phyloP scores from a whole-genome alignment of 495 filamentous ascomycete genomes.

The Neurospora sp. region DNA sequence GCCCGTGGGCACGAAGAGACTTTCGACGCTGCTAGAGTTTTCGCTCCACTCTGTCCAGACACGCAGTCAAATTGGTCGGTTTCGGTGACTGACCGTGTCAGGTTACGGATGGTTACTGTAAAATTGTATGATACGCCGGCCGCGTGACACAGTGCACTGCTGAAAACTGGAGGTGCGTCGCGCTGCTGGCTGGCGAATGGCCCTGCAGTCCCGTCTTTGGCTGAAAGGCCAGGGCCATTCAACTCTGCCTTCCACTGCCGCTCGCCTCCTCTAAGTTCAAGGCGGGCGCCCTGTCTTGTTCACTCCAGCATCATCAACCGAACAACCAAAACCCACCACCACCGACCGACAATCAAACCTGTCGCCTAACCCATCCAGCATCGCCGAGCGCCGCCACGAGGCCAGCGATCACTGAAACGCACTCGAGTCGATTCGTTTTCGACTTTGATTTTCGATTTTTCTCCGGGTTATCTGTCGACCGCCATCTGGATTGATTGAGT shows the following conservation, averaged over 20 bases:
- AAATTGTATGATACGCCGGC: background rate
- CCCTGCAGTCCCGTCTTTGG: background rate
- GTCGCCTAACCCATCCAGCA: constrained; percentile 10
- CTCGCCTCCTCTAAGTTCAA: background rate
- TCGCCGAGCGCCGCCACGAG: constrained; percentile 20
- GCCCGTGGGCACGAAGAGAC: background rate
- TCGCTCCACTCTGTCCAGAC: background rate
- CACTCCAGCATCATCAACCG: constrained; percentile 19
- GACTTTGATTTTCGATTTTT: constrained; percentile 5
- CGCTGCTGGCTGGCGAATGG: background rate
- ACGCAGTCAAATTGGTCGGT: background rate
- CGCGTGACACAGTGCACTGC: background rate
- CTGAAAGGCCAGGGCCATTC: background rate
- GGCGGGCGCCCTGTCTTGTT: background rate
- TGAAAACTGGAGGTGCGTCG: background rate
- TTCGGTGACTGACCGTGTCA: background rate
- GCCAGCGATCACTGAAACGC: constrained; percentile 15
- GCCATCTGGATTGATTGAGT: constrained; percentile 11
- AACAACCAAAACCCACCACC: constrained; percentile 8
- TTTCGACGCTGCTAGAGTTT: background rate
- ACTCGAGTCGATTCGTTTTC: background rate
- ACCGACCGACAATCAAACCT: background rate
- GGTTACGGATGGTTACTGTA: background rate
- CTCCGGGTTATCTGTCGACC: constrained; percentile 1
- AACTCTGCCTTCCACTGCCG: background rate